These are phyloP conservation scores for Fistulifera solaris DNA, from an alignment of 108 stramenopile genomes.

Conservation along the genomic window DNA sequence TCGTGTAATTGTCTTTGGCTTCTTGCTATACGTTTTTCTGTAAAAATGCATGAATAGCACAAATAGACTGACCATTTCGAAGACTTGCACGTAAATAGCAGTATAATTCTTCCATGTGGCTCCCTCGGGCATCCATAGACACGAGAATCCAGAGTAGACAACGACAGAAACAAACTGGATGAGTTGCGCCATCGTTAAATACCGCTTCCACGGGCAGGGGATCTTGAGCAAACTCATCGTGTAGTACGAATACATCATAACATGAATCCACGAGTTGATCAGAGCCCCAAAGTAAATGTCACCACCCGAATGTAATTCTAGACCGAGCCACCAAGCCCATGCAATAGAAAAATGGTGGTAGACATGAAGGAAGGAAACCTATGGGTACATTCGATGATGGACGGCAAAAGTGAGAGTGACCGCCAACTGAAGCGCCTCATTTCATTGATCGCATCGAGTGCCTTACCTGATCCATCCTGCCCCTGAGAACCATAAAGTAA, in stretches of 20 bases:
- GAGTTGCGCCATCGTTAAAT: conserved; percentile 88
- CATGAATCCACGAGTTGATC: conserved; percentile 95
- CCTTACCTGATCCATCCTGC: conserved; percentile 86
- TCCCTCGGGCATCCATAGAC: conserved; percentile 17
- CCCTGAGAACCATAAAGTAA: conserved; percentile 91
- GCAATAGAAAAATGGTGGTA: conserved; percentile 97
- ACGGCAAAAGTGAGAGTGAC: neutral
- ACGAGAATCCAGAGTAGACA: conserved; percentile 47
- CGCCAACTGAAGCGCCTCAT: too few relatives aligned
- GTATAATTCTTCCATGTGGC: conserved; percentile 35
- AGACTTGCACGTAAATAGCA: conserved; percentile 50
- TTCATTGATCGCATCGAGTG: too few relatives aligned
- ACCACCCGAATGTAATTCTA: conserved; percentile 74
- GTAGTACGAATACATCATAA: conserved; percentile 99
- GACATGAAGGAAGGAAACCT: conserved; percentile 98
- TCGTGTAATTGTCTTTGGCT: conserved; percentile 4
- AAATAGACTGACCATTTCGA: conserved; percentile 86
- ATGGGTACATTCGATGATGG: neutral
- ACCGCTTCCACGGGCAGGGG: conserved; percentile 87
- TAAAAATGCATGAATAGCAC: conserved; percentile 72
- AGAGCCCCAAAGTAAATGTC: conserved; percentile 97
- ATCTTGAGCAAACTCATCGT: conserved; percentile 65
- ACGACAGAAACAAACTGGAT: conserved; percentile 94
- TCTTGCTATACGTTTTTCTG: conserved; percentile 63
- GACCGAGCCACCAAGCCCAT: conserved; percentile 90